Evolutionary conservation across 169 alveolate species (phyloP), one percentile per base, ranked within the genome.

Genomic region (Cyclospora cayetanensis): DNA sequence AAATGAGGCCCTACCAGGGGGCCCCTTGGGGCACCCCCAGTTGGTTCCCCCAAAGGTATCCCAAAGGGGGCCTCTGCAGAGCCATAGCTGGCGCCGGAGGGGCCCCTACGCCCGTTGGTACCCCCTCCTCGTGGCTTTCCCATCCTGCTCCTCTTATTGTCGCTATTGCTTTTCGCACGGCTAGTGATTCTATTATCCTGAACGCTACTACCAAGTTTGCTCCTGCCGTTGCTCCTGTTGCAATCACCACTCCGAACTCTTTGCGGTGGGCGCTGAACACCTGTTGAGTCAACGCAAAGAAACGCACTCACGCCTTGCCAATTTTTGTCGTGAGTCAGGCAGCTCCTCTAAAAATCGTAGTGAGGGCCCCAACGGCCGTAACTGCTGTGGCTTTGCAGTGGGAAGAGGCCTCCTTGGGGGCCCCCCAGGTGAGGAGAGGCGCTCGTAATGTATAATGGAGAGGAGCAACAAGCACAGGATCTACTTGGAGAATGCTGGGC

Each of bases 71-170:
- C 55, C 55, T 15, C 55, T 15, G 55, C 22, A 15, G 55, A 15
- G 55, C 55, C 55, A 7, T 15, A 15, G 42, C 1, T 5, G 43
- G 1, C 29, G 29, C 7, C 79, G 22, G 42, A 3, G 50, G 50
- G 50, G 79, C 43, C 50, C 66, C 90, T 52, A 29, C 29, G n/a
- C 88, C 25, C 52, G 43, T 12, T 29, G 39, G 31, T 4, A 3
- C 43, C 79, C 4, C 79, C 79, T 25, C n/a, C 43, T 22, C 43
- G 50, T 22, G 79, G 9, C 43, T 25, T 34, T 7, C 79, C 43
- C 43, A 25, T 66, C 72, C 79, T 66, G 79, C 79, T 66, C 46
- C 79, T 66, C 46, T 22, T 66, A 25, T n/a, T 27, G 79, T 22
- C 31, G 79, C 79, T 66, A 43, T 43, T 66, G 4, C 42, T 12